These are phyloP conservation scores for Citrullus mucosospermus DNA, from an alignment of 306 rosid species.

Conservation along the genomic window DNA sequence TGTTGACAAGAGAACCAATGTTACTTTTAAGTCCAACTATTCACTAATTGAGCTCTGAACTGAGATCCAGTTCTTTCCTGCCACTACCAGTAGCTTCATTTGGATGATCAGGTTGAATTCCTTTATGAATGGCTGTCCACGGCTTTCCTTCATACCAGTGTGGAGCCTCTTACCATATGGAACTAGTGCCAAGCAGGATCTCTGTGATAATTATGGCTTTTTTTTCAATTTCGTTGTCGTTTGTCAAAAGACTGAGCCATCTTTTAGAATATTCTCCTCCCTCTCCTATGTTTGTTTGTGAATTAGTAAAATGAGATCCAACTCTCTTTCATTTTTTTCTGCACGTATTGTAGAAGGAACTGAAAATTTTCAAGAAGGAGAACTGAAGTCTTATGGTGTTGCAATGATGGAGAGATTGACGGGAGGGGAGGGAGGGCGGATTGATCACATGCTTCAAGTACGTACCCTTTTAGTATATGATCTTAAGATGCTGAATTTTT, in stretches of 20 bases:
- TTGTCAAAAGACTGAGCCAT: neutral
- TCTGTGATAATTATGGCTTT: neutral
- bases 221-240: neutral
- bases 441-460: conserved; percentile 96
- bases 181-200: neutral
- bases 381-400: conserved; percentile 66
- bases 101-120: neutral
- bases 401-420: conserved; percentile 76
- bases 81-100: neutral
- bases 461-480: conserved; percentile 5
- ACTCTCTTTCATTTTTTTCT: neutral
- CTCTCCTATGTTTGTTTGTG: neutral
- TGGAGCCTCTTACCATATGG: neutral
- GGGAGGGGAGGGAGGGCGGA: conserved; percentile 62
- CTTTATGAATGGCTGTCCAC: neutral
- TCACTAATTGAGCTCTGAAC: neutral
- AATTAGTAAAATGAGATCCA: neutral
- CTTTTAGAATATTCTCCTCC: neutral
- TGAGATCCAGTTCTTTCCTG: neutral
- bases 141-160: neutral
- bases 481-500: neutral
- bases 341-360: conserved; percentile 26
- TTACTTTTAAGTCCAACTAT: neutral
- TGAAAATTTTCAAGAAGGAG: conserved; percentile 49
- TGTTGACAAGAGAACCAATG: neutral